These are phyloP conservation scores for Penicillium coprophilum DNA, from an alignment of 495 filamentous ascomycete species.

Conservation along the genomic window DNA sequence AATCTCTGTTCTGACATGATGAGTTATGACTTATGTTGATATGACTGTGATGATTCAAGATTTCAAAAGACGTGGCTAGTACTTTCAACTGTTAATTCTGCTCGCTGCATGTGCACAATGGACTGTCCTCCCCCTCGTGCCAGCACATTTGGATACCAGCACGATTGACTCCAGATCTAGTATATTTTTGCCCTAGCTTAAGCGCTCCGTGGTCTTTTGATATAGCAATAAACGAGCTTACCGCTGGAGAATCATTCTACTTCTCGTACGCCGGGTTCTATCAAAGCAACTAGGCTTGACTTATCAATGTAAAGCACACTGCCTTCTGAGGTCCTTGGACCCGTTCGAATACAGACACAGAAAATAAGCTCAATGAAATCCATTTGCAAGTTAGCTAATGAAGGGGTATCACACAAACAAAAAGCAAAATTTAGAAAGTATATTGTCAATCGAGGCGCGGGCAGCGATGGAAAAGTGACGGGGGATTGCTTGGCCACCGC, in stretches of 20 bases:
- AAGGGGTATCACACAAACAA: not conserved
- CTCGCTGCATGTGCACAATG: not conserved
- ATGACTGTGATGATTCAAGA: constrained; percentile 24
- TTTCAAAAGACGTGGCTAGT: constrained; percentile 1
- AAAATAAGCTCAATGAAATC: not conserved
- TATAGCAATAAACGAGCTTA: too few species aligned
- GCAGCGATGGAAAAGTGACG: not conserved
- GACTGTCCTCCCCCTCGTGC: not conserved
- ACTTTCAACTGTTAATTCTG: not conserved
- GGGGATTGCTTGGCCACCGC: not conserved
- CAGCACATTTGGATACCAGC: too few species aligned
- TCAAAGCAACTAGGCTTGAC: not conserved
- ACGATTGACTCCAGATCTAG: too few species aligned
- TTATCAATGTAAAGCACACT: not conserved
- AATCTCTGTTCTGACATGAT: constrained; percentile 9
- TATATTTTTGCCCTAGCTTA: too few species aligned
- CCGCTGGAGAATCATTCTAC: too few species aligned
- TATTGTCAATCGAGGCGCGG: not conserved
- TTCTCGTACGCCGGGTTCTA: too few species aligned
- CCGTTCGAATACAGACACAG: not conserved
- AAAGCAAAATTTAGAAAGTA: not conserved
- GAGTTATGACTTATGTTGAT: constrained; percentile 24
- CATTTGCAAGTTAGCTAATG: not conserved
- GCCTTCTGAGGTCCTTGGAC: not conserved
- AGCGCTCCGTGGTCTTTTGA: too few species aligned